Percentiles rank a stretch among this genome's conserved stretches.
Evolutionary conservation across 1,284 basidiomycete genomes (phyloP).

Genomic region (Cutaneotrichosporon arboriforme): DNA sequence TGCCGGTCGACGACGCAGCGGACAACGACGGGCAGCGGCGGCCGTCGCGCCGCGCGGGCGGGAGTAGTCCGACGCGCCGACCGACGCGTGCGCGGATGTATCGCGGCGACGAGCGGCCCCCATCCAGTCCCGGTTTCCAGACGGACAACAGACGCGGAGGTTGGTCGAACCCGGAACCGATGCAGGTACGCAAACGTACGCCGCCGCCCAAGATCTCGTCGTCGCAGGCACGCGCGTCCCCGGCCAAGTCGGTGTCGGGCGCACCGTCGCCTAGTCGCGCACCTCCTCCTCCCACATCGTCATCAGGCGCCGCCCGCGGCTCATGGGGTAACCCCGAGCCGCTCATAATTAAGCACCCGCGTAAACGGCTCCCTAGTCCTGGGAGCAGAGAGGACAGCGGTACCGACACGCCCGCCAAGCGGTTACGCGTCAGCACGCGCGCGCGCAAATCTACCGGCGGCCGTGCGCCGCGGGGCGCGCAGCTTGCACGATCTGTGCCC

Average conservation of each 20-base stretch:
- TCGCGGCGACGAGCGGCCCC: too few relatives aligned
- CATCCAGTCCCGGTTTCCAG: background rate
- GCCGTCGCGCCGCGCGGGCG: background rate
- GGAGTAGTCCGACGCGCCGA: background rate
- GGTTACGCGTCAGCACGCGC: background rate
- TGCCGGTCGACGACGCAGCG: too few relatives aligned
- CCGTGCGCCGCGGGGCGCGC: background rate
- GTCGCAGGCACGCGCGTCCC: too few relatives aligned
- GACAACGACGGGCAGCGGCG: background rate
- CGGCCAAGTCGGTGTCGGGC: too few relatives aligned
- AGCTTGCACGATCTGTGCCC: too few relatives aligned
- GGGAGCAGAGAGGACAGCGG: background rate
- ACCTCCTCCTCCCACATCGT: background rate
- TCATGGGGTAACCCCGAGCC: slow-evolving; percentile 16
- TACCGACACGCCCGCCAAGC: too few relatives aligned
- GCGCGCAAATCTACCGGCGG: slow-evolving; percentile 3
- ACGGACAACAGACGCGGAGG: background rate
- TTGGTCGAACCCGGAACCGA: slow-evolving; percentile 2
- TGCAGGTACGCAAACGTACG: background rate
- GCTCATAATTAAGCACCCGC: background rate
- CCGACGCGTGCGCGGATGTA: too few relatives aligned
- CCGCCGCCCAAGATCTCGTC: background rate
- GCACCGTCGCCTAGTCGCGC: background rate
- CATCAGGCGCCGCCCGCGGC: slow-evolving; percentile 2
- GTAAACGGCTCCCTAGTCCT: background rate